These are phyloP conservation scores for Paramyrothecium sp. DNA, from an alignment of 2,329 filamentous ascomycete species.

Conservation along the genomic window DNA sequence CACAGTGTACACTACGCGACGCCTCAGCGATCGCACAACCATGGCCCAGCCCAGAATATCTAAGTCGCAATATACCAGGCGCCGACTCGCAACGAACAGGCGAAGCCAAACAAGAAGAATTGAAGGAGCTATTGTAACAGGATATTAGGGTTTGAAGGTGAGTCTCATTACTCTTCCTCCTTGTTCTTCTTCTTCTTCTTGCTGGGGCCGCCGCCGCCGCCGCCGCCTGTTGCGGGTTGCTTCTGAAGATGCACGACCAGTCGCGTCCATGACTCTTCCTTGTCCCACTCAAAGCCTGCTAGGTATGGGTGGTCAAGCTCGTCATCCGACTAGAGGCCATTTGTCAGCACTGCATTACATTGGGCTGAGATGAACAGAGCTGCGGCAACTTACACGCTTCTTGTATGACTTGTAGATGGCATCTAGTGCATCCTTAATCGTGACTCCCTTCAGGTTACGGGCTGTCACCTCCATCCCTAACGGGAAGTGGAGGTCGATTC, in stretches of 20 bases:
- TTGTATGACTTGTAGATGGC: slow-evolving; percentile 96
- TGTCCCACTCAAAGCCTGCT: slow-evolving; percentile 94
- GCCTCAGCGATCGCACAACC: slow-evolving; percentile 22
- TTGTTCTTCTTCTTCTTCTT: slow-evolving; percentile 75
- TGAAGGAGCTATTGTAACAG: slow-evolving; percentile 38
- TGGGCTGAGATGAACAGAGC: background rate
- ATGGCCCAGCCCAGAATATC: slow-evolving; percentile 35
- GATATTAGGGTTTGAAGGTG: slow-evolving; percentile 25
- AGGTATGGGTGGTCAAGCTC: slow-evolving; percentile 86
- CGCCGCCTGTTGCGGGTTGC: slow-evolving; percentile 54
- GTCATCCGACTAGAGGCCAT: slow-evolving; percentile 69
- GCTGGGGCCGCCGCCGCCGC: slow-evolving; percentile 44
- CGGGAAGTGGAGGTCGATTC: slow-evolving; percentile 90
- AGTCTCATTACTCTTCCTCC: slow-evolving; percentile 34
- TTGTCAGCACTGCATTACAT: slow-evolving; percentile 2
- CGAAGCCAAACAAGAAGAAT: slow-evolving; percentile 35
- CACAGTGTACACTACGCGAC: slow-evolving; percentile 12
- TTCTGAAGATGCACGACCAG: slow-evolving; percentile 84
- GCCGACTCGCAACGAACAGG: slow-evolving; percentile 39
- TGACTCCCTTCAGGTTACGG: slow-evolving; percentile 90
- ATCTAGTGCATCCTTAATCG: slow-evolving; percentile 94
- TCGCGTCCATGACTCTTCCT: slow-evolving; percentile 84
- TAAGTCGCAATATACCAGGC: slow-evolving; percentile 41
- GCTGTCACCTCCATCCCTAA: slow-evolving; percentile 84
- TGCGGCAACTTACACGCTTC: slow-evolving; percentile 71